phyloP scores from a whole-genome alignment of 2,329 filamentous ascomycete genomes.

The Colletotrichum magnum region DNA sequence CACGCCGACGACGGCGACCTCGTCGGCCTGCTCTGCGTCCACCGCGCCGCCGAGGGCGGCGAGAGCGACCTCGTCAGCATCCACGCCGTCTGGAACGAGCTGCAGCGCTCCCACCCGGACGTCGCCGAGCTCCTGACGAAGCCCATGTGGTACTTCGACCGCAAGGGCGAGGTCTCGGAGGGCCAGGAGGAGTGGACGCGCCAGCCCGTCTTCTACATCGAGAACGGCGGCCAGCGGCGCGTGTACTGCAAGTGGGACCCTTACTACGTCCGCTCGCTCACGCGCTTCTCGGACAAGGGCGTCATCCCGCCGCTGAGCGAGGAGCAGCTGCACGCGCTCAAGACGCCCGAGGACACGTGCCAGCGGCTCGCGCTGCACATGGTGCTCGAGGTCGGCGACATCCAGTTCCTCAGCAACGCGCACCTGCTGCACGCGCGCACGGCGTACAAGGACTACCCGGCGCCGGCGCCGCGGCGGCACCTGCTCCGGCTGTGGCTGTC shows the following conservation, averaged over 20 bases:
- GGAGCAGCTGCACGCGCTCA: constrained; percentile 77
- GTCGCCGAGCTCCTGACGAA: constrained; percentile 81
- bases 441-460: constrained; percentile 77
- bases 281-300: constrained; percentile 80
- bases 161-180: constrained; percentile 84
- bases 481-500: constrained; percentile 88
- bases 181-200: constrained; percentile 83
- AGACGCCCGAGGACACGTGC: constrained; percentile 83
- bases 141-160: constrained; percentile 93
- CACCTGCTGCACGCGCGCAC: constrained; percentile 88
- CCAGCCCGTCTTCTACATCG: constrained; percentile 82
- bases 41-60: constrained; percentile 83
- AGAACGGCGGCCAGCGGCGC: constrained; percentile 74
- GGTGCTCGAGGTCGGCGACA: constrained; percentile 87
- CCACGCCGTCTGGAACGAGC: constrained; percentile 85
- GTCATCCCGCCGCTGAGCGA: constrained; percentile 80
- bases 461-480: constrained; percentile 80
- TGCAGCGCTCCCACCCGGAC: constrained; percentile 82
- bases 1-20: constrained; percentile 88
- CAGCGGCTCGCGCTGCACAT: constrained; percentile 81
- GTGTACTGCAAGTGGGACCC: constrained; percentile 92
- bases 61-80: constrained; percentile 86
- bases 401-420: constrained; percentile 83
- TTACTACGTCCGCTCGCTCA: constrained; percentile 85
- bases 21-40: constrained; percentile 86